Evolutionary conservation across 139 green algal species (phyloP).

Genomic region (Coelastrella sp.): DNA sequence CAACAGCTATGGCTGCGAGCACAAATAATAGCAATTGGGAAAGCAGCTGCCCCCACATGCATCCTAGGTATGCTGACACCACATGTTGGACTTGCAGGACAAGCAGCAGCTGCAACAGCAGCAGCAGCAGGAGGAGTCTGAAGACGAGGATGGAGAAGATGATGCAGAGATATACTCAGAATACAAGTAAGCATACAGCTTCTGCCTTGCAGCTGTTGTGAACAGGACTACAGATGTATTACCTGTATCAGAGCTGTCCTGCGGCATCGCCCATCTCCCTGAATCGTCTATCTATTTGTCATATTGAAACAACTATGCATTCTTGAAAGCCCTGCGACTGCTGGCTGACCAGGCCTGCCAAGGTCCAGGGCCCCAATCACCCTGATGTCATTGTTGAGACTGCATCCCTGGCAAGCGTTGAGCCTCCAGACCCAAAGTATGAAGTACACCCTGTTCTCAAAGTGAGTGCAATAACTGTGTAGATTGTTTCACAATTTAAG

Average conservation of each 20-base stretch:
- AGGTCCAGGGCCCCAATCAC: slow-evolving; percentile 63
- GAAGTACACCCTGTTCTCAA: slow-evolving; percentile 61
- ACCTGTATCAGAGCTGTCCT: background rate
- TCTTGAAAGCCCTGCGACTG: background rate
- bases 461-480: background rate
- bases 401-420: slow-evolving; percentile 68
- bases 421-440: slow-evolving; percentile 67
- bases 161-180: background rate
- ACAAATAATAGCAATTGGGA: background rate
- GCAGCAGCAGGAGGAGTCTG: background rate
- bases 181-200: background rate
- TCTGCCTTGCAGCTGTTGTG: no score
- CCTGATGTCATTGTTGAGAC: slow-evolving; percentile 84
- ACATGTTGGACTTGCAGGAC: background rate
- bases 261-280: no score
- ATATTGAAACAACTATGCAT: background rate
- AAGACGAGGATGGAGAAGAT: background rate
- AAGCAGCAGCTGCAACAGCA: background rate
- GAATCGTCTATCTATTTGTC: no score
- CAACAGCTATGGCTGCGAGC: no score
- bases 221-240: background rate
- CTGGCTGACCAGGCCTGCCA: slow-evolving; percentile 52
- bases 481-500: no score
- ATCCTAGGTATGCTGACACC: no score
- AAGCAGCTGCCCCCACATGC: background rate